Evolutionary conservation across 2,329 filamentous ascomycete genomes (phyloP), one percentile per base, ranked within the genome.

Genomic region (Teratosphaeriaceae sp.): DNA sequence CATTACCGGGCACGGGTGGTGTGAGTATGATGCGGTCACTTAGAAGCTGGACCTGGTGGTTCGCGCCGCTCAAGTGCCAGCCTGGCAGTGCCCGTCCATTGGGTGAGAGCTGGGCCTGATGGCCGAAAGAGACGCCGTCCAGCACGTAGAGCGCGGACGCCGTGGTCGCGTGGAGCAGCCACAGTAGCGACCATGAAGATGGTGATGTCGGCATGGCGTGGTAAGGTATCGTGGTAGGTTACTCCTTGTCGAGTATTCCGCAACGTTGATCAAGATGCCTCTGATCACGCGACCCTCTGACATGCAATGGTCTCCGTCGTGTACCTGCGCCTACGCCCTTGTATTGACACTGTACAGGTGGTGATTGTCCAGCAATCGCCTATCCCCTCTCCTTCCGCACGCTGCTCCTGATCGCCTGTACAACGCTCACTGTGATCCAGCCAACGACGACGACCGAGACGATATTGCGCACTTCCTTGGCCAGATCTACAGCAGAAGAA

Each of bases 21-120:
- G 92, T 98, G 44, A 98, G 78, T 62, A 98, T 85, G 46, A 97
- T 62, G 63, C 89, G 88, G 73, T 97, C 90, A 53, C 88, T 94
- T 46, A 96, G 78, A 50, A 82, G 61, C 50, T 77, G 71, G 41
- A 78, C 74, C 11, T 67, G 61, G 58, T 76, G 73, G 42, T 74
- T 75, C 51, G 78, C 73, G 42, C 75, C 74, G 39, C 66, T 69
- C 22, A 76, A 54, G 34, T 66, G 60, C 72, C 75, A 83, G 49
- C 76, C 75, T 2, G 77, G 74, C 37, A 82, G 69, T 26, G 61
- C 64, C 47, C 69, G 65, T 40, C 74, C 67, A 54, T 79, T 73
- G 31, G 78, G 75, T 39, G 84, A 84, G 68, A 92, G 78, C 55
- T 81, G 83, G 52, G 52, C 77, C 55, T 74, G 73, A 59, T 85